Conservation (phyloP, 345 rosid genomes). For the Eucalyptus sideroxylon region DNA sequence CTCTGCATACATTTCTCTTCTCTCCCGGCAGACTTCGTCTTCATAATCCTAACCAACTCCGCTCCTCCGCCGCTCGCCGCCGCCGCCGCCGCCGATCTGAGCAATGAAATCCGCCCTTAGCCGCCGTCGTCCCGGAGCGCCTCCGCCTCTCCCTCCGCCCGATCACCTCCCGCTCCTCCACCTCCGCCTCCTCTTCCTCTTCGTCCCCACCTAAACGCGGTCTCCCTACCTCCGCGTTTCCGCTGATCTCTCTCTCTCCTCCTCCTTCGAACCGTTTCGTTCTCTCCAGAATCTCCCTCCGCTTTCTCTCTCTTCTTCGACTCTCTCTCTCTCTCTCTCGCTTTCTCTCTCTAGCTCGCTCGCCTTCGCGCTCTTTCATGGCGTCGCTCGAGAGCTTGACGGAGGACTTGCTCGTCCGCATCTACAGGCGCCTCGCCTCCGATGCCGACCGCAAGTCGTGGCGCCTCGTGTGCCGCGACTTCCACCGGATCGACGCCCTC, state of each 20-base stretch:
- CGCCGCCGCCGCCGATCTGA: not conserved
- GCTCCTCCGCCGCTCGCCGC: not conserved
- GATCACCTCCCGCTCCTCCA: conserved; percentile 17
- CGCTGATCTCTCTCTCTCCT: not conserved
- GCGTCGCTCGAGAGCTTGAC: conserved; percentile 36
- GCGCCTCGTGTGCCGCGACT: conserved; percentile 69
- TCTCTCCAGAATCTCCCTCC: not conserved
- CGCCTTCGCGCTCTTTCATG: not conserved
- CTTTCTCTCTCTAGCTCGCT: not conserved
- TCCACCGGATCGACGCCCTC: conserved; percentile 52
- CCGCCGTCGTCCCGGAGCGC: conserved; percentile 9
- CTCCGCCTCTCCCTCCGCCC: conserved; percentile 34
- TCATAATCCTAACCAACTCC: not conserved
- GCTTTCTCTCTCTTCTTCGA: not conserved
- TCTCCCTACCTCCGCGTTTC: not conserved
- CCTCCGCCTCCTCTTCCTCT: conserved; percentile 73
- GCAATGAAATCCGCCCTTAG: not conserved
- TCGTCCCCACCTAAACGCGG: conserved; percentile 49
- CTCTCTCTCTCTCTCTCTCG: not conserved
- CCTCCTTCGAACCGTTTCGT: not conserved
- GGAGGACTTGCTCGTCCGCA: conserved; percentile 60
- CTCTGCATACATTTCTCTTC: not conserved
- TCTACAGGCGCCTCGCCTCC: conserved; percentile 27
- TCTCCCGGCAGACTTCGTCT: not conserved
- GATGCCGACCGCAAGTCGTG: conserved; percentile 50